A percentile compares a stretch with the other conserved stretches of the same genome.
phyloP scores from a whole-genome alignment of 176 grass and related monocot genomes.

The Lolium perenne region DNA sequence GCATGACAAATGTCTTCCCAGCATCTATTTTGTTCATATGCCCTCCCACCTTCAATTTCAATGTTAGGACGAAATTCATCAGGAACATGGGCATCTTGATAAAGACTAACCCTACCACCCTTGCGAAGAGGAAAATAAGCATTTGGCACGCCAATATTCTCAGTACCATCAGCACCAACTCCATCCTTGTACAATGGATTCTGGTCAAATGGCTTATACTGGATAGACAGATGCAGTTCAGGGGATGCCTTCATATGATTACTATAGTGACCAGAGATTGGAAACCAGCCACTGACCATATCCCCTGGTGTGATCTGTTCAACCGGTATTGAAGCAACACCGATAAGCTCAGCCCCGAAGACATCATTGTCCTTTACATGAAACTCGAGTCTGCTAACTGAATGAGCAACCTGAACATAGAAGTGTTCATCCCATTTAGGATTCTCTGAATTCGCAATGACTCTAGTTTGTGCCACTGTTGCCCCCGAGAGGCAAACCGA shows the following conservation, averaged over 20 bases:
- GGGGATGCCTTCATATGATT: constrained; percentile 63
- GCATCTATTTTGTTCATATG: constrained; percentile 86
- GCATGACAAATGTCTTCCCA: constrained; percentile 98
- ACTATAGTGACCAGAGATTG: constrained; percentile 53
- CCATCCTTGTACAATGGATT: constrained; percentile 74
- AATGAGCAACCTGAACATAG: constrained; percentile 85
- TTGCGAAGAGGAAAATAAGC: constrained; percentile 89
- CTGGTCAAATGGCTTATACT: constrained; percentile 68
- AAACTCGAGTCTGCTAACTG: constrained; percentile 73
- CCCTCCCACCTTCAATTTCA: constrained; percentile 66
- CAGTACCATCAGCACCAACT: constrained; percentile 46
- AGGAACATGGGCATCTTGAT: constrained; percentile 95
- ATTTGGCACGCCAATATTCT: constrained; percentile 79
- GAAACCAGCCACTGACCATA: constrained; percentile 74
- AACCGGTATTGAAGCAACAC: constrained; percentile 74
- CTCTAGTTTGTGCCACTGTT: constrained; percentile 86
- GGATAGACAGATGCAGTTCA: constrained; percentile 72
- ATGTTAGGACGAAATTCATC: constrained; percentile 66
- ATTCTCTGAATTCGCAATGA: constrained; percentile 85
- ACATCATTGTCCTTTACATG: constrained; percentile 94
- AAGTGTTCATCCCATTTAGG: constrained; percentile 98
- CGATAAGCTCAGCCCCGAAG: constrained; percentile 91
- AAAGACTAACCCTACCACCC: constrained; percentile 71
- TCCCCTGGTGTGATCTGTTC: constrained; percentile 65
- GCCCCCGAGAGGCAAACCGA: constrained; percentile 85